Percentiles rank a stretch among this genome's conserved stretches.
Conservation (phyloP, 208 protist species). For the Wallacemonas sp. region DNA sequence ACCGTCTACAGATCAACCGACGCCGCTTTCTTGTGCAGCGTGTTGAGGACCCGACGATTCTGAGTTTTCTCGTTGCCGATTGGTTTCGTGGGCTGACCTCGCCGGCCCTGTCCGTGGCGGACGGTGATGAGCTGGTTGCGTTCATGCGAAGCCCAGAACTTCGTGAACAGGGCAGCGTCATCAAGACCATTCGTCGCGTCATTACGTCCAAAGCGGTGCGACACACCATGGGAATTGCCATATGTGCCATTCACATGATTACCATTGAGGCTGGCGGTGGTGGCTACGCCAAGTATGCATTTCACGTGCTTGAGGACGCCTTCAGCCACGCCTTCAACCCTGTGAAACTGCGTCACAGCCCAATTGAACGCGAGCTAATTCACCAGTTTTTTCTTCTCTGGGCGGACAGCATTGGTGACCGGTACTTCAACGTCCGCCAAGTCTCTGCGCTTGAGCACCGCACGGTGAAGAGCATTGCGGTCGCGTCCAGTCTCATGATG, state of each 20-base stretch:
- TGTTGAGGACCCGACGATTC: conserved; percentile 52
- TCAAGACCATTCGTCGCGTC: conserved; percentile 40
- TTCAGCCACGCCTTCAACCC: conserved; percentile 81
- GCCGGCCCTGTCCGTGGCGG: conserved; percentile 57
- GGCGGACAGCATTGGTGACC: conserved; percentile 53
- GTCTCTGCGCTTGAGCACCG: conserved; percentile 41
- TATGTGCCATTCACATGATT: conserved; percentile 70
- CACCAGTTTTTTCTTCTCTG: conserved; percentile 75
- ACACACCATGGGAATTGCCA: conserved; percentile 79
- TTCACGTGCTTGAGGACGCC: conserved; percentile 60
- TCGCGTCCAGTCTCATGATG: conserved; percentile 60
- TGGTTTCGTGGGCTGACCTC: conserved; percentile 77
- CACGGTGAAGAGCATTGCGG: conserved; percentile 64
- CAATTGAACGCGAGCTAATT: conserved; percentile 70
- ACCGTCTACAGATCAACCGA: conserved; percentile 77
- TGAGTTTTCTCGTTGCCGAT: conserved; percentile 78
- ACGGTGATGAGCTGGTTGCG: conserved; percentile 61
- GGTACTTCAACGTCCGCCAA: conserved; percentile 72
- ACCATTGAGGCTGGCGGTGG: conserved; percentile 30
- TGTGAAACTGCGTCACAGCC: conserved; percentile 65
- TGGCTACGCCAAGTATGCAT: conserved; percentile 52
- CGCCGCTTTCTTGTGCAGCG: conserved; percentile 61
- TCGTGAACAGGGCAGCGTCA: not conserved
- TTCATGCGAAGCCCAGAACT: conserved; percentile 42
- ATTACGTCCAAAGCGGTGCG: conserved; percentile 55